Evolutionary conservation across 345 rosid species (phyloP).

Genomic region (Trapa incisa): DNA sequence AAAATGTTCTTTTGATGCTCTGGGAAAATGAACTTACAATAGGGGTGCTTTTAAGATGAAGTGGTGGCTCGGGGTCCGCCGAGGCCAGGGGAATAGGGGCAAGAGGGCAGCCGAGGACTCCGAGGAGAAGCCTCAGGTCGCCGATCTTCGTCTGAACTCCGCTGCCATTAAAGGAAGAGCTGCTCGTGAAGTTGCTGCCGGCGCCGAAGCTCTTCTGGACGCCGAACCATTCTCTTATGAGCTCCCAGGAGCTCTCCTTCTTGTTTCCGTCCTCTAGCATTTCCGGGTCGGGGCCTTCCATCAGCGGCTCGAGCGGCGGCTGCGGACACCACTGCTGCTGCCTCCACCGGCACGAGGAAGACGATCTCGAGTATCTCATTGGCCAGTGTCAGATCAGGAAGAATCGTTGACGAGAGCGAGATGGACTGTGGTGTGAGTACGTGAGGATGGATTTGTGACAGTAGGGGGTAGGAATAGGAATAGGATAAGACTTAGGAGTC

Average conservation of each 20-base stretch:
- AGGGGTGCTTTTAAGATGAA: constrained; percentile 48
- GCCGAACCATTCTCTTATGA: constrained; percentile 84
- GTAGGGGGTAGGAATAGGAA: too few relatives aligned
- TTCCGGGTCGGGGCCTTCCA: constrained; percentile 96
- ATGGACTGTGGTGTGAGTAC: too few relatives aligned
- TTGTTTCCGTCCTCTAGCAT: constrained; percentile 59
- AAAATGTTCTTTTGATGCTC: too few relatives aligned
- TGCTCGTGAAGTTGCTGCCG: constrained; percentile 2
- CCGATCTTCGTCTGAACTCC: constrained; percentile 37
- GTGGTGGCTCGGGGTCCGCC: constrained; percentile 9
- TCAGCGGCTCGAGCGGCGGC: constrained; percentile 52
- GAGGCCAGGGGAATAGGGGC: constrained; percentile 62
- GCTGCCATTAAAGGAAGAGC: neutral
- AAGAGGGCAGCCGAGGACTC: constrained; percentile 84
- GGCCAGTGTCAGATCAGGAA: too few relatives aligned
- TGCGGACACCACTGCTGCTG: constrained; percentile 49
- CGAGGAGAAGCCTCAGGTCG: constrained; percentile 71
- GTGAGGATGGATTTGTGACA: too few relatives aligned
- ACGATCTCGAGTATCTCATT: constrained; percentile 3
- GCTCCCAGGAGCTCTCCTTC: constrained; percentile 83
- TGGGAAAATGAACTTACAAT: constrained; percentile 32
- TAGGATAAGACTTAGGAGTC: too few relatives aligned
- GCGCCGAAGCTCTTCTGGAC: constrained; percentile 40
- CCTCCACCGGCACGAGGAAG: constrained; percentile 24
- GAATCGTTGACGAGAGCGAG: too few relatives aligned